Percentiles rank a stretch among this genome's conserved stretches.
These are phyloP conservation scores for Ascoidea tarda DNA, from an alignment of 805 yeast genomes.

Conservation along the genomic window DNA sequence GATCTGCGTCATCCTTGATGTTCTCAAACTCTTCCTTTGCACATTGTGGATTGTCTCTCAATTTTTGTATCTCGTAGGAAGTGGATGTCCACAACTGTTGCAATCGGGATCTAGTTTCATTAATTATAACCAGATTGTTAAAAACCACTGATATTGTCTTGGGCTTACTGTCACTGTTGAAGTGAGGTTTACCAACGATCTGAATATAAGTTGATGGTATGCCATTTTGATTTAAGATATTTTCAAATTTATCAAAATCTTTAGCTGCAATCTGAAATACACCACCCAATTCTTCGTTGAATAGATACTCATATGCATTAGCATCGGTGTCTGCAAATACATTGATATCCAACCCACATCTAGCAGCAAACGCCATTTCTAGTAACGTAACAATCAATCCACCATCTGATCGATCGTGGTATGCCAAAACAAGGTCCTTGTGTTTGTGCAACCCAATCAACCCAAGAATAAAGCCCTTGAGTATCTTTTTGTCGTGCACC, in stretches of 20 bases:
- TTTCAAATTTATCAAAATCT: constrained; percentile 39
- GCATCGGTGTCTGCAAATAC: constrained; percentile 22
- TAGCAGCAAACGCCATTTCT: constrained; percentile 96
- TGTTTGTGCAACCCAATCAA: constrained; percentile 57
- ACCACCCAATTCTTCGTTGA: constrained; percentile 92
- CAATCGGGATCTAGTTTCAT: constrained; percentile 23
- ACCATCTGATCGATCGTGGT: constrained; percentile 96
- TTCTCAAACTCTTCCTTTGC: constrained; percentile 76
- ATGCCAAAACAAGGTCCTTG: constrained; percentile 55
- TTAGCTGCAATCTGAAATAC: constrained; percentile 70
- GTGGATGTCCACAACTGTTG: constrained; percentile 82
- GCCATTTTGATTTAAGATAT: constrained; percentile 43
- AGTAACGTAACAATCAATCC: constrained; percentile 74
- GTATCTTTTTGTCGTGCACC: constrained; percentile 50
- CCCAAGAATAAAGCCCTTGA: constrained; percentile 60
- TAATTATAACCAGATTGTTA: neutral
- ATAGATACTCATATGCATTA: constrained; percentile 42
- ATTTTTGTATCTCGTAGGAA: constrained; percentile 76
- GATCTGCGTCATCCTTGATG: constrained; percentile 70
- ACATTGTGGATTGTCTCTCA: constrained; percentile 87
- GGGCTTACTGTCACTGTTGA: constrained; percentile 13
- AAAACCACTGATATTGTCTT: too few relatives aligned
- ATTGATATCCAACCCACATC: constrained; percentile 62
- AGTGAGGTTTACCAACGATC: constrained; percentile 57
- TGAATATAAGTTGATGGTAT: constrained; percentile 39